Evolutionary conservation across 169 alveolate genomes (phyloP), one percentile per base, ranked within the genome.

Genomic region (Neospora caninum): DNA sequence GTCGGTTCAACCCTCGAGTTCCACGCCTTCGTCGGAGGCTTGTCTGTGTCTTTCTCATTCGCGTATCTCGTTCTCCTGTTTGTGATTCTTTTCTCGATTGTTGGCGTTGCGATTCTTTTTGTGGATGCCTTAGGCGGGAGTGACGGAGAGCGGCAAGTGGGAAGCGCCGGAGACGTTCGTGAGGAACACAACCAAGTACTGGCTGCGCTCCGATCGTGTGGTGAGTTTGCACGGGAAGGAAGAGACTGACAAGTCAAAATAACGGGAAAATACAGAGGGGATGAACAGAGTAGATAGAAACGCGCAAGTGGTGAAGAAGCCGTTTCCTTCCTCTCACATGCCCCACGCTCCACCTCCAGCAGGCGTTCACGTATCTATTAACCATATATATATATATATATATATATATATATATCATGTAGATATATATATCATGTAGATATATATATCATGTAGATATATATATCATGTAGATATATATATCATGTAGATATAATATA

Each of bases 151-250:
- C 73, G 73, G 73, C 73, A 64, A 64, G 43, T 97, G 98, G 98
- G 92, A 95, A 53, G 97, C 98, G 39, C 98, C 98, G 0, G 98
- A 97, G 16, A 96, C 97, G 27, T 97, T 97, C 78, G 96, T 95
- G 89, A 94, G 98, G 45, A 94, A 88, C 25, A 96, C 98, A 25
- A 96, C 97, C 10, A 97, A 97, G 92, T 97, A 96, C 93, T 96
- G 97, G 96, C 94, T 97, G 31, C 96, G 96, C 87, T 96, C 96
- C 53, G 97, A 97, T 54, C 95, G 96, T 91, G 96, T 97, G 42
- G 94, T 92, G 70, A 54, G 94, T 18, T 34, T 27, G 34, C 7
- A 25, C 73, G n/a, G 73, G 4, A 4, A 7, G 58, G 58, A 49
- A 49, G n/a, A n/a, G 27, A 80, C 54, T 69, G 7, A 69, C 38